Base-by-base conservation (phyloP, 352 stramenopile genomes). In the Phytophthora colocasiae region DNA sequence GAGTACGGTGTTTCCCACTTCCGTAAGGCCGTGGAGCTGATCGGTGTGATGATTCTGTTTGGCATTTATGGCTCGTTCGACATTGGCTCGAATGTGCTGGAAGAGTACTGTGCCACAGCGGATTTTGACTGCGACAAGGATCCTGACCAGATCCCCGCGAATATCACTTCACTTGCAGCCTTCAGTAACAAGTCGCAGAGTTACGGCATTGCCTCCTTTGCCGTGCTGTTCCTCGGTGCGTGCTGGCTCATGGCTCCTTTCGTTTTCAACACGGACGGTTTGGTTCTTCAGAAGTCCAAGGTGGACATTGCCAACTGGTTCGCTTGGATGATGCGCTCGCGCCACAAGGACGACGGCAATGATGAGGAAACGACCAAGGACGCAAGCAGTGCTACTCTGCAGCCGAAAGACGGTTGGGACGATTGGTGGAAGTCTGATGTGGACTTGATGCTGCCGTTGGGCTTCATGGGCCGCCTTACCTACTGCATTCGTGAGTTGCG, bases 211-310 rank as follows among this genome's bases (percentile, higher is more conserved):
- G 81, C 85, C 4, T 92, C 89, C 5, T 95, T 96, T 50, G 87
- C 89, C 9, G 87, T 96, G 52, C 67, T 92, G 43, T 78, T 96
- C 38, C 77, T 96, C 2, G 87, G 83, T 27, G 81, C 86, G 6
- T 94, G 87, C 41, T 96, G 89, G 89, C 67, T 96, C 38, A 70
- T 95, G 45, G 86, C 86, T 15, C 89, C 89, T 0, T 96, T 95
- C 52, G 65, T 96, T 6, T 96, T 95, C 71, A 96, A 96, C 67
- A 95, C 89, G n/a, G 87, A 95, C 40, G 87, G 87, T n/a, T 58
- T 96, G 9, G 89, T 94, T 47, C 75, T 91, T 15, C 80, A 91
- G 36, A 95, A 95, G 61, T 90, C 87, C 10, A 92, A 87, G 50
- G 71, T 95, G 2, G 89, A 96, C 51, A 83, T 95, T 19, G 54